Base-by-base conservation (phyloP, 176 grass and related monocot genomes). In the Tuctoria greenei region DNA sequence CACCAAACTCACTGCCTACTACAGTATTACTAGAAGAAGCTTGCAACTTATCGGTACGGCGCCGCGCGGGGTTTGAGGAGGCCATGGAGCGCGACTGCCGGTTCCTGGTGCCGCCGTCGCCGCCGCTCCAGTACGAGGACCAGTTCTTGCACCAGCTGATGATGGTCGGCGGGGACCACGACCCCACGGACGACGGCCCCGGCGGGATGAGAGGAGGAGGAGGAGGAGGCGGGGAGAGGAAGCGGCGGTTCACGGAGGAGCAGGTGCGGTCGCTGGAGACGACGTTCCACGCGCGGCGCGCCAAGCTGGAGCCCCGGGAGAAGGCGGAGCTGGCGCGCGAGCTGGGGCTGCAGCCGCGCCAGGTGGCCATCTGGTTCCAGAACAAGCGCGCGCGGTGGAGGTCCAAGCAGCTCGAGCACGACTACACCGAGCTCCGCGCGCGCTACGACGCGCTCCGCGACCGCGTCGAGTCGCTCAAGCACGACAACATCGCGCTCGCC, bases 281-380 rank as follows among this genome's bases (percentile, higher is more conserved):
- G 81, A 95, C 78, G 65, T 99, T 99, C 82, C 87, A 95, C 21
- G 76, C 65, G 62, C 89, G 88, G 68, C 63, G 39, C 6, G 86
- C 87, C 28, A 99, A 92, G 82, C 85, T 99, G 52, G 92, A 92
- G 63, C 92, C 95, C 3, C 66, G 71, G 82, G 83, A 91, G 79
- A 95, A 90, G 87, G 79, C 78, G 81, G 89, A 85, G 81, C 90
- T 99, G 46, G 95, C 95, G 34, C 81, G 76, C 27, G 87, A 89
- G 20, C 89, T 99, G 23, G 92, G 92, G 5, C 81, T 99, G 66
- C 92, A 99, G 64, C 95, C 95, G 2, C 87, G 95, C 34, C 95
- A 99, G 83, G 95, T 99, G 58, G 91, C 95, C 40, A 92, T 99
- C 78, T 95, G 95, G 95, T 99, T 99, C 75, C 92, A 99, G 85